Conservation (phyloP, 2,329 filamentous ascomycete species). For the Verticillium isaacii region DNA sequence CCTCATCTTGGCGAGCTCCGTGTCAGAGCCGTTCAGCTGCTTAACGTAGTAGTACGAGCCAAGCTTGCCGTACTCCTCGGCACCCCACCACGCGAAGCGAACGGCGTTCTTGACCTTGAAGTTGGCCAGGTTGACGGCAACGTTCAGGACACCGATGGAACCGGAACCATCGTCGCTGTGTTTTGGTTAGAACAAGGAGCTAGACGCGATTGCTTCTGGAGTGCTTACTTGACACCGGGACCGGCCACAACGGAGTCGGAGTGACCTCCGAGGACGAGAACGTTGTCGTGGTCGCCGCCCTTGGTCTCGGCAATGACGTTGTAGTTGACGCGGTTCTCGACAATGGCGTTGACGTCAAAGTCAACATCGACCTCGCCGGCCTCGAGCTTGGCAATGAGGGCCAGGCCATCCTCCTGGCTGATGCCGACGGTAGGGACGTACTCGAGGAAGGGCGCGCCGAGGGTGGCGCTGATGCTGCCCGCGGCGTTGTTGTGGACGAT, state of each 20-base stretch:
- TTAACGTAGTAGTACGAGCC: conserved; percentile 46
- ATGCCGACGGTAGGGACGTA: conserved; percentile 51
- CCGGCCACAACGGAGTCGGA: conserved; percentile 43
- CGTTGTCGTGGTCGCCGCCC: conserved; percentile 42
- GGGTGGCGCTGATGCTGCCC: conserved; percentile 46
- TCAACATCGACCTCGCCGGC: conserved; percentile 25
- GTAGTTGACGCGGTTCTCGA: conserved; percentile 42
- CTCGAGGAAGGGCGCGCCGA: conserved; percentile 39
- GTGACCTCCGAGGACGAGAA: conserved; percentile 42
- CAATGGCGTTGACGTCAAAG: conserved; percentile 39
- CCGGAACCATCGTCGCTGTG: conserved; percentile 53
- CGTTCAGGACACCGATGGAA: conserved; percentile 39
- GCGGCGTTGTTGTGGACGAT: conserved; percentile 60
- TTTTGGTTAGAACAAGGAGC: neutral
- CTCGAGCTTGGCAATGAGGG: conserved; percentile 23
- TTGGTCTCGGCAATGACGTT: conserved; percentile 47
- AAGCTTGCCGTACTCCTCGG: conserved; percentile 44
- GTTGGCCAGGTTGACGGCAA: conserved; percentile 36
- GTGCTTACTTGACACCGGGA: conserved; percentile 50
- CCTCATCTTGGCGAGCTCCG: conserved; percentile 43
- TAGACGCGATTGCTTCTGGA: neutral
- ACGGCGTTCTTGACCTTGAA: conserved; percentile 43
- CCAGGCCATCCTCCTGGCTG: conserved; percentile 37
- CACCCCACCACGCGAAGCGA: conserved; percentile 48
- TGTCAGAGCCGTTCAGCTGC: conserved; percentile 30